These are phyloP conservation scores for Chlorella vulgaris DNA, from an alignment of 139 green algal species.

Conservation along the genomic window DNA sequence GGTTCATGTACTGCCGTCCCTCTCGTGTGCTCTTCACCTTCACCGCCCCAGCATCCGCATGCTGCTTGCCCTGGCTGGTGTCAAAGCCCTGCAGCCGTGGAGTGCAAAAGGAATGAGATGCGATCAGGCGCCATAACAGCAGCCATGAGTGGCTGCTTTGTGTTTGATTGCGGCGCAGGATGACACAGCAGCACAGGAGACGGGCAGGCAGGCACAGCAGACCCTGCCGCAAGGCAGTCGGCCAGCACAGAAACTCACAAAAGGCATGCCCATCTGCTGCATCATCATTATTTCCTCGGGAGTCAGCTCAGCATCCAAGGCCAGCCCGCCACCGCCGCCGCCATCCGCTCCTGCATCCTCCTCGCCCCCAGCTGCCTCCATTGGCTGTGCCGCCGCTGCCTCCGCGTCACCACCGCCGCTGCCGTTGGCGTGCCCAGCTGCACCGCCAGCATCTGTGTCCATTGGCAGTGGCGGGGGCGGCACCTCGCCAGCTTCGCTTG, in stretches of 20 bases:
- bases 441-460: background rate
- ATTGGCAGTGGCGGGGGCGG: background rate
- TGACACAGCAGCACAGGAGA: background rate
- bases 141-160: background rate
- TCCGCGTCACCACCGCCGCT: background rate
- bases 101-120: too few species aligned
- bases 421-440: background rate
- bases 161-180: too few species aligned
- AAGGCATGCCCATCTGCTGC: conserved; percentile 87
- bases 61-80: conserved; percentile 76
- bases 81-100: conserved; percentile 65
- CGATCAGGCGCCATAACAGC: too few species aligned
- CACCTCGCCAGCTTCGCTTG: background rate
- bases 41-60: conserved; percentile 74
- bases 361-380: background rate
- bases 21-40: conserved; percentile 74
- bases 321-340: conserved; percentile 24
- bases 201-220: too few species aligned
- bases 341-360: conserved; percentile 7
- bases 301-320: conserved; percentile 77
- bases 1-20: conserved; percentile 95
- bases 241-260: too few species aligned
- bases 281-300: conserved; percentile 88
- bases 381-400: background rate
- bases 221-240: too few species aligned